phyloP scores from a whole-genome alignment of 768 basidiomycete species.

The Russula sp. region DNA sequence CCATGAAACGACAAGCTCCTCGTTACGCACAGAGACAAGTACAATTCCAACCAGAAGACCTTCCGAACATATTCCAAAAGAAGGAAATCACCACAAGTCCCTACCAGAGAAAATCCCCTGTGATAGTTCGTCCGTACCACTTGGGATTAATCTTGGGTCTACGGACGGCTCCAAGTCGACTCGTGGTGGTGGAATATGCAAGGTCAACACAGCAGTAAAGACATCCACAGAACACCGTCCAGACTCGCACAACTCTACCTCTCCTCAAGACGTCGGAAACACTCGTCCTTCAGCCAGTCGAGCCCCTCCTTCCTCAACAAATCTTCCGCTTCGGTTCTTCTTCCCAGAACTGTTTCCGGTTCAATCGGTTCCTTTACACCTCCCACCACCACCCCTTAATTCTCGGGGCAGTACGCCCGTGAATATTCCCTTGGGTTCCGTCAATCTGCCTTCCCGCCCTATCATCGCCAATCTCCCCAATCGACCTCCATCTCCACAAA shows the following conservation, averaged over 20 bases:
- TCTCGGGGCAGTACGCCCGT: neutral
- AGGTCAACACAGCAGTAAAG: neutral
- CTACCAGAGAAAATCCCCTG: neutral
- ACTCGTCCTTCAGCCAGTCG: neutral
- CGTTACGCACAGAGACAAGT: neutral
- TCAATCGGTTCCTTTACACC: slow-evolving; percentile 8
- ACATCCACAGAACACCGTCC: neutral
- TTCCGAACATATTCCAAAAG: neutral
- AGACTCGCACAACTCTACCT: neutral
- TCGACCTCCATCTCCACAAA: neutral
- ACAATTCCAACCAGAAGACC: neutral
- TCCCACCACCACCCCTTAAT: neutral
- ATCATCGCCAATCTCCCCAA: neutral
- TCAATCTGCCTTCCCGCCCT: neutral
- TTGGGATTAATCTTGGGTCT: neutral
- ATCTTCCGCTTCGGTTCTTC: neutral
- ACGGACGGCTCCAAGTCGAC: neutral
- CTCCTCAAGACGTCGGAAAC: neutral
- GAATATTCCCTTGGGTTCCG: neutral
- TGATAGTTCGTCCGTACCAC: neutral
- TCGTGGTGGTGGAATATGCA: neutral
- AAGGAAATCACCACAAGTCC: neutral
- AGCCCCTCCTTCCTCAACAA: neutral
- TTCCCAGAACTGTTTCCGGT: neutral
- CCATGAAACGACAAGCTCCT: neutral